Evolutionary conservation across 2,329 filamentous ascomycete genomes (phyloP), one percentile per base, ranked within the genome.

Genomic region (Fusarium newnesense): DNA sequence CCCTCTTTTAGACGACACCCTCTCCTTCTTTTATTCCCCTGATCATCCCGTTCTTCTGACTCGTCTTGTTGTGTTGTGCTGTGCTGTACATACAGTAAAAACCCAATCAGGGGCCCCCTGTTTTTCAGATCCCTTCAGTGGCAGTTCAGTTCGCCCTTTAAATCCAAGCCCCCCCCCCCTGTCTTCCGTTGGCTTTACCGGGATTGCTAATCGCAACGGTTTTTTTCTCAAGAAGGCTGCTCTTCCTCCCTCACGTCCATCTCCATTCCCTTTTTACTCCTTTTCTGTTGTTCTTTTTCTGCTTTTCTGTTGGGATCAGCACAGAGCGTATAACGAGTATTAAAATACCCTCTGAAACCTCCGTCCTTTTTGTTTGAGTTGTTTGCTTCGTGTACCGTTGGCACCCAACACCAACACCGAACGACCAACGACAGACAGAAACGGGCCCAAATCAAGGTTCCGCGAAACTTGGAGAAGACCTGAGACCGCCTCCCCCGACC

Each of bases 121-220:
- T 49, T 53, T 28, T 19, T 50, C 61, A 60, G 70, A 74, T 61
- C 61, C 61, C 64, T 63, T 60, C 60, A 59, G 59, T 58, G 30
- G 32, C 32, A 56, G 47, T 30, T 66, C 49, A 58, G 58, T 57
- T 60, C 44, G 64, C 67, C 69, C 69, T 75, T 63, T 57, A 46
- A 57, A 46, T 39, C 18, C 42, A 67, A 67, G 19, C 50, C n/a
- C n/a, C n/a, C n/a, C n/a, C n/a, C n/a, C 72, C 71, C 60, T 64
- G 69, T 53, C 46, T 50, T 65, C 64, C 49, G 53, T 46, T 74
- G 54, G 46, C 64, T 64, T 67, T 63, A 54, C 74, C 66, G 53
- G 75, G 68, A 73, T 77, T 34, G 64, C 62, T 70, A 67, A 73
- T 75, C 62, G 40, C 62, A 57, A 71, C 57, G 59, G 49, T 54